phyloP scores from a whole-genome alignment of 2,329 filamentous ascomycete species.

The Trichoderma polysporum region DNA sequence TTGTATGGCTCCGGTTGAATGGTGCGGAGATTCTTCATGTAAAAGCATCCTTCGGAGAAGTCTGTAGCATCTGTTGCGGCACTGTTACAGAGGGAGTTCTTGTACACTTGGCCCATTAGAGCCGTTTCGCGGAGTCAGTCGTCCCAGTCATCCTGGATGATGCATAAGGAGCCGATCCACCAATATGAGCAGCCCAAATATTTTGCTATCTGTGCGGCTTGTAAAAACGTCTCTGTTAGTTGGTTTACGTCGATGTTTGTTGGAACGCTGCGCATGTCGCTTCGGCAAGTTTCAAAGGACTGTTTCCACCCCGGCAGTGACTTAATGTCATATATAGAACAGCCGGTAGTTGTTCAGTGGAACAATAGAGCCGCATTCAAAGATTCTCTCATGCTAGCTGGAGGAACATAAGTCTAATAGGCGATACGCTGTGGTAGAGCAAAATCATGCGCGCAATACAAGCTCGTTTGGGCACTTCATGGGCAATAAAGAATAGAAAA shows the following conservation, averaged over 20 bases:
- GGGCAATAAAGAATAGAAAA: background rate
- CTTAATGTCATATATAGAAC: background rate
- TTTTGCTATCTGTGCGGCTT: background rate
- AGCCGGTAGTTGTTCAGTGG: background rate
- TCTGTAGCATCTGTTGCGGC: background rate
- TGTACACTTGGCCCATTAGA: background rate
- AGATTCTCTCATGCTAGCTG: background rate
- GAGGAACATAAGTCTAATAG: too few species aligned
- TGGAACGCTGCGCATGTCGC: background rate
- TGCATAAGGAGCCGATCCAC: background rate
- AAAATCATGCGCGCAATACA: background rate
- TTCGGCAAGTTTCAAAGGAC: background rate
- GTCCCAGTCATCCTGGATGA: background rate
- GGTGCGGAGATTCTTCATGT: background rate
- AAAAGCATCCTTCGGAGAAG: background rate
- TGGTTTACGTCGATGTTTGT: background rate
- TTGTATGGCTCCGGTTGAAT: background rate
- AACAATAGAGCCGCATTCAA: background rate
- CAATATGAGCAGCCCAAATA: background rate
- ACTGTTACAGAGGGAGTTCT: background rate
- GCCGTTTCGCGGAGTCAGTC: background rate
- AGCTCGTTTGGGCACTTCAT: background rate
- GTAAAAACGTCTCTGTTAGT: background rate
- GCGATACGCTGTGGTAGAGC: background rate
- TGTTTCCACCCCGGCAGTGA: background rate